Evolutionary conservation across 495 filamentous ascomycete species (phyloP).

Genomic region (Clavariopsis aquatica): DNA sequence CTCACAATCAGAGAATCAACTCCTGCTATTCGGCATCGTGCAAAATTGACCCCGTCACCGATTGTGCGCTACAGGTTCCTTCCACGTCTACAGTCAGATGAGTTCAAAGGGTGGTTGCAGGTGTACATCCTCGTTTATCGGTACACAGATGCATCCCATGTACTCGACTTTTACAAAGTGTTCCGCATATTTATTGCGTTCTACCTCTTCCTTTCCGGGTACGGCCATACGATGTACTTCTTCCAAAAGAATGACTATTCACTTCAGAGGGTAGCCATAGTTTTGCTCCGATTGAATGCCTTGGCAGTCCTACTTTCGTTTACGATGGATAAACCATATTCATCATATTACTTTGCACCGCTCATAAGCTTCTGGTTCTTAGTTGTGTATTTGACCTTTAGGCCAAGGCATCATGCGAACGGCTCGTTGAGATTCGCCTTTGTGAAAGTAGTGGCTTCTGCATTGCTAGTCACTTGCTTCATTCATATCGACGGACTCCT

Average conservation of each 20-base stretch:
- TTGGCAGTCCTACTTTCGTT: constrained; percentile 56
- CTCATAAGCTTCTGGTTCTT: constrained; percentile 64
- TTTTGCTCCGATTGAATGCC: constrained; percentile 59
- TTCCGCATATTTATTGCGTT: constrained; percentile 58
- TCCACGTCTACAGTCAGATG: constrained; percentile 58
- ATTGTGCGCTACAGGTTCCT: constrained; percentile 47
- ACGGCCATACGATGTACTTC: constrained; percentile 60
- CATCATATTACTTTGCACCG: constrained; percentile 62
- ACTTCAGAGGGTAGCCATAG: constrained; percentile 49
- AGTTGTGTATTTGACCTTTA: constrained; percentile 55
- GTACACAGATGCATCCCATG: constrained; percentile 56
- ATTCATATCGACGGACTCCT: constrained; percentile 50
- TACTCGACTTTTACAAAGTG: constrained; percentile 56
- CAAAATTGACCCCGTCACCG: background rate
- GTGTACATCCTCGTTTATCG: constrained; percentile 59
- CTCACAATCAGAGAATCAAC: constrained; percentile 42
- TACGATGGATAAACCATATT: constrained; percentile 59
- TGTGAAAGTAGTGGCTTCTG: constrained; percentile 54
- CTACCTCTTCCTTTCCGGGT: constrained; percentile 64
- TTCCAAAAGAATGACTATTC: constrained; percentile 58
- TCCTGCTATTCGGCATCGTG: constrained; percentile 8
- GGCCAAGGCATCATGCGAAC: constrained; percentile 48
- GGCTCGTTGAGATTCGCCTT: constrained; percentile 46
- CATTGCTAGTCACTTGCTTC: constrained; percentile 48
- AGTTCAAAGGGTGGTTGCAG: constrained; percentile 70